Evolutionary conservation across 495 filamentous ascomycete species (phyloP), one percentile per base, ranked within the genome.

Genomic region (Aspergillus indologenus): DNA sequence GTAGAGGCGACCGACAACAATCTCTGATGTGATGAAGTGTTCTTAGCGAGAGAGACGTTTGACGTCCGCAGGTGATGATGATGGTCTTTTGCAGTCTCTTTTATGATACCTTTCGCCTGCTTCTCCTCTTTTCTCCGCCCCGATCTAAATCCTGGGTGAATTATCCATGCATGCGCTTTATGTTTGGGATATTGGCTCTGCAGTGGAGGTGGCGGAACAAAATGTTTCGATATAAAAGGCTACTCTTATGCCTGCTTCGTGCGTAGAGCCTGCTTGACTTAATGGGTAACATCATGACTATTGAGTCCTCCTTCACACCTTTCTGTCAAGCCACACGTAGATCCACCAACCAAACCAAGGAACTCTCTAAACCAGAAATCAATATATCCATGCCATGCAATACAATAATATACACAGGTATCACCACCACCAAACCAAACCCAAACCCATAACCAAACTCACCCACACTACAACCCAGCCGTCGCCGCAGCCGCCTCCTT

Each of bases 401-500:
- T 64, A 64, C 49, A 4, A 61, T 48, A 57, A 62, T 45, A 47
- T 61, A 50, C 31, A 57, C 46, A 47, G 44, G 48, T 49, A 53
- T 51, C 34, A 40, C 34, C 12, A 7, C 34, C 2, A 2, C 34
- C 34, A 52, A 19, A 49, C 18, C 17, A 14, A 53, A 53, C 3
- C 9, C 45, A 34, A 8, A 20, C 15, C 21, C 23, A 47, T 29
- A 3, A 29, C 26, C 34, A 8, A 40, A 14, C 3, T 8, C 29
- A 45, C 34, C 15, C 24, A 5, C 19, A 31, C 60, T 53, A 52
- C 45, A 53, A 14, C 18, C 59, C 58, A 42, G 58, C 52, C 61
- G 68, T 56, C 56, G 76, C 56, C 61, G 75, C 73, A 58, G 64
- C 70, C 54, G 67, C 74, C 67, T 84, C 80, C 74, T 81, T 87